phyloP scores from a whole-genome alignment of 179 eudicot genomes.

The Nepenthes alata region DNA sequence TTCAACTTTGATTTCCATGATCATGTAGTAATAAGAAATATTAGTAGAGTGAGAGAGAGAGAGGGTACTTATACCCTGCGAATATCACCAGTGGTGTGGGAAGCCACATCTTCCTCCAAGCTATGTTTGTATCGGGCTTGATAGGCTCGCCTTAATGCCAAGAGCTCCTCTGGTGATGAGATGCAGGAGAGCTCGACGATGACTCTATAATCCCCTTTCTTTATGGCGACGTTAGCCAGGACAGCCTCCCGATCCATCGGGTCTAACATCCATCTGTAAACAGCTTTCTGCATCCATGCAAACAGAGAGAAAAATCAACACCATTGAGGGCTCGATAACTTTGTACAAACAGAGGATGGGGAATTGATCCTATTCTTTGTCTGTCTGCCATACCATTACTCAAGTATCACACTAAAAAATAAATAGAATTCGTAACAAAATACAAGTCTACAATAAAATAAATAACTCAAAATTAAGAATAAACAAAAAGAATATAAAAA shows the following conservation, averaged over 20 bases:
- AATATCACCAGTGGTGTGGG: constrained; percentile 41
- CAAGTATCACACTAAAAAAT: too few species aligned
- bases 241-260: constrained; percentile 69
- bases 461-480: too few species aligned
- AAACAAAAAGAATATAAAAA: too few species aligned
- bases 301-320: background rate
- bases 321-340: background rate
- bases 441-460: too few species aligned
- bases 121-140: constrained; percentile 52
- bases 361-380: too few species aligned
- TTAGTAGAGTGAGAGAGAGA: background rate
- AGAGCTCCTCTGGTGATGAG: constrained; percentile 44
- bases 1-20: too few species aligned
- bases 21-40: too few species aligned
- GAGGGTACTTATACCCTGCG: constrained; percentile 33
- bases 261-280: constrained; percentile 62
- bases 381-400: too few species aligned
- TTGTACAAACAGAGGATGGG: too few species aligned
- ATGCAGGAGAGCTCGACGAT: constrained; percentile 49
- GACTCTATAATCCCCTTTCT: constrained; percentile 38
- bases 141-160: constrained; percentile 56
- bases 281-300: constrained; percentile 34
- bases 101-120: constrained; percentile 66
- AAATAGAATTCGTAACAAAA: too few species aligned
- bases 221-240: constrained; percentile 42